These are phyloP conservation scores for Sporisorium scitamineum DNA, from an alignment of 1,284 basidiomycete species.

Conservation along the genomic window DNA sequence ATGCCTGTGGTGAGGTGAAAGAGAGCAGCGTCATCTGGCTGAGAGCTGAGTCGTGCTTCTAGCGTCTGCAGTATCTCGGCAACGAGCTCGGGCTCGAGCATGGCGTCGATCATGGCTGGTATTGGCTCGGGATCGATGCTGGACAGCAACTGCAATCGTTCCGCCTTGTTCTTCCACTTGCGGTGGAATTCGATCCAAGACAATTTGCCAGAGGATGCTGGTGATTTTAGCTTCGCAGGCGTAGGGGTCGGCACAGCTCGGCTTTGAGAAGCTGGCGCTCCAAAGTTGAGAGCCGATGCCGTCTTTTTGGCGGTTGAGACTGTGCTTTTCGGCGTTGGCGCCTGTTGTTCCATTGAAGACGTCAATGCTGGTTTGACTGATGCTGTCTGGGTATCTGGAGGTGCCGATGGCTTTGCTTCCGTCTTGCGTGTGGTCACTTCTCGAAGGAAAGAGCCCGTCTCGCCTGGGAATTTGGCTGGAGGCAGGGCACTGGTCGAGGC, in stretches of 20 bases:
- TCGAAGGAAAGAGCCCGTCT: constrained; percentile 37
- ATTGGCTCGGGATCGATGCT: constrained; percentile 24
- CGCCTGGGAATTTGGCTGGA: constrained; percentile 36
- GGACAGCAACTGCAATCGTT: constrained; percentile 14
- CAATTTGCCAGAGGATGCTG: constrained; percentile 2
- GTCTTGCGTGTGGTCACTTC: constrained; percentile 37
- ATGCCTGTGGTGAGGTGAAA: not conserved
- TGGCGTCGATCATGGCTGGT: constrained; percentile 36
- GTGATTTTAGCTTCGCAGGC: not conserved
- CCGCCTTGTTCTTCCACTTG: constrained; percentile 38
- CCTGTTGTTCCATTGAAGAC: not conserved
- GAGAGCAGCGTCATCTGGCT: constrained; percentile 1
- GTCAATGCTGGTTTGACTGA: not conserved
- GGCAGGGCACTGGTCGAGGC: constrained; percentile 5
- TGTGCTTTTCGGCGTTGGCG: not conserved
- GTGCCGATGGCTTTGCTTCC: not conserved
- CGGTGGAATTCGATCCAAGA: constrained; percentile 48
- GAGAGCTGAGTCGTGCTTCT: constrained; percentile 1
- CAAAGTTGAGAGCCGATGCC: constrained; percentile 40
- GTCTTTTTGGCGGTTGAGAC: constrained; percentile 20
- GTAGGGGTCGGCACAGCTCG: not conserved
- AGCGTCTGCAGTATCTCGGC: constrained; percentile 33
- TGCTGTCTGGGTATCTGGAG: not conserved
- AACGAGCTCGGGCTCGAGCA: constrained; percentile 39
- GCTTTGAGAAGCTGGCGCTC: constrained; percentile 2